A percentile compares a stretch with the other conserved stretches of the same genome.
phyloP scores from a whole-genome alignment of 2,329 filamentous ascomycete species.

The Epichloe hybrida region DNA sequence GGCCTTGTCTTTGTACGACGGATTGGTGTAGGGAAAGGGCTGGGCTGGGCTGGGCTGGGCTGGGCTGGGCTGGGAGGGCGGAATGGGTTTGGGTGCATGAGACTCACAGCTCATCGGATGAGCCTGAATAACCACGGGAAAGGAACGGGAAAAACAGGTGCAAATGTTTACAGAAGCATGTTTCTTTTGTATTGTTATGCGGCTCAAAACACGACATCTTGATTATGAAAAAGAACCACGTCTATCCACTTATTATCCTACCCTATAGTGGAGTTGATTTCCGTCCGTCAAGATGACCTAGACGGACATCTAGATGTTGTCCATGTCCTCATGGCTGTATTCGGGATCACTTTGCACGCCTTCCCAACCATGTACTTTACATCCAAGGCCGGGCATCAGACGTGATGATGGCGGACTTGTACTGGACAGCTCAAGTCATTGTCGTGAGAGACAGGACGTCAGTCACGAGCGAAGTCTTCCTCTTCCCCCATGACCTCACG shows the following conservation, averaged over 20 bases:
- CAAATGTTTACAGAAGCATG: neutral
- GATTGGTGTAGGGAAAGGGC: slow-evolving; percentile 52
- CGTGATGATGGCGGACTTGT: too few species aligned
- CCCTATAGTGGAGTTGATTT: neutral
- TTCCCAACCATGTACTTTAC: too few species aligned
- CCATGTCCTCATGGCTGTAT: too few species aligned
- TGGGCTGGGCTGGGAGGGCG: neutral
- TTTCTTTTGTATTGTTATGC: slow-evolving; percentile 3
- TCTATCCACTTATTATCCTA: neutral
- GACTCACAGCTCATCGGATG: neutral
- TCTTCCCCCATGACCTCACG: too few species aligned
- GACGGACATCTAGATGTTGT: too few species aligned
- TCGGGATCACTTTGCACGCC: too few species aligned
- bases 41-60: neutral
- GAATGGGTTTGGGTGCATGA: neutral
- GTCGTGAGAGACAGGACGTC: too few species aligned
- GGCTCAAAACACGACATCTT: neutral
- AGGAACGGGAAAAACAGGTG: neutral
- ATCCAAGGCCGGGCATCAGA: too few species aligned
- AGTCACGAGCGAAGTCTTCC: too few species aligned
- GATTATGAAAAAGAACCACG: too few species aligned
- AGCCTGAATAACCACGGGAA: neutral
- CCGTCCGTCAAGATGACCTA: too few species aligned
- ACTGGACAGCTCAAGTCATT: too few species aligned
- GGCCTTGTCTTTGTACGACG: slow-evolving; percentile 89